These are phyloP conservation scores for Diphasiastrum complanatum DNA, from an alignment of 83 land plant genomes.

Conservation along the genomic window DNA sequence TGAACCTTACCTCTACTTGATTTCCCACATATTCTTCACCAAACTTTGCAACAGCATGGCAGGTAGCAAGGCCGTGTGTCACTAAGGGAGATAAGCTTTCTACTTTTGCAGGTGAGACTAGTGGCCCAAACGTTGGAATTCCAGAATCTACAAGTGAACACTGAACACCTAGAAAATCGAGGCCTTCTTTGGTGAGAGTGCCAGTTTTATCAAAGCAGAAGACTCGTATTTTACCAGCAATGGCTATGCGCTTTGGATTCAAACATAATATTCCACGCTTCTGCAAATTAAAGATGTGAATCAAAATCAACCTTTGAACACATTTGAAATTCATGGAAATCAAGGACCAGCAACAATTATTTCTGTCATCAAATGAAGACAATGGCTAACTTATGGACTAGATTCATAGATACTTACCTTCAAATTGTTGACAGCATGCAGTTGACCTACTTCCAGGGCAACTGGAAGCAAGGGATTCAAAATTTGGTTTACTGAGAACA, in stretches of 20 bases:
- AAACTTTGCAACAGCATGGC: constrained; percentile 13
- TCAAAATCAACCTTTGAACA: not conserved
- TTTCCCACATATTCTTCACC: not conserved
- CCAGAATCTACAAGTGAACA: not conserved
- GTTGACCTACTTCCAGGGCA: constrained; percentile 7
- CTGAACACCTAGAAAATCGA: constrained; percentile 4
- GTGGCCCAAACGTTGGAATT: not conserved
- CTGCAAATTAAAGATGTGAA: not conserved
- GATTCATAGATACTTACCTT: not conserved
- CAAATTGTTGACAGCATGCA: not conserved
- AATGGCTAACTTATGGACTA: too few relatives aligned
- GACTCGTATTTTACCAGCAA: constrained; percentile 6
- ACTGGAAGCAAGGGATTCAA: not conserved
- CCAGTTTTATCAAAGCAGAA: constrained; percentile 9
- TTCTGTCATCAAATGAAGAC: too few relatives aligned
- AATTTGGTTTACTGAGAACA: not conserved
- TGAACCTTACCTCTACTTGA: constrained; percentile 15
- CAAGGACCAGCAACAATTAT: too few relatives aligned
- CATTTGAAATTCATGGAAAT: not conserved
- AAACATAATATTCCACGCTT: not conserved
- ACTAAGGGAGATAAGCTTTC: not conserved
- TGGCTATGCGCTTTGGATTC: constrained; percentile 9
- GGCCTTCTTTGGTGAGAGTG: constrained; percentile 6
- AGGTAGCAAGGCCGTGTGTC: constrained; percentile 12
- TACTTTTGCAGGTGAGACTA: not conserved